Evolutionary conservation across 2,329 filamentous ascomycete genomes (phyloP), one percentile per base, ranked within the genome.

Genomic region (Cladosporium sp.): DNA sequence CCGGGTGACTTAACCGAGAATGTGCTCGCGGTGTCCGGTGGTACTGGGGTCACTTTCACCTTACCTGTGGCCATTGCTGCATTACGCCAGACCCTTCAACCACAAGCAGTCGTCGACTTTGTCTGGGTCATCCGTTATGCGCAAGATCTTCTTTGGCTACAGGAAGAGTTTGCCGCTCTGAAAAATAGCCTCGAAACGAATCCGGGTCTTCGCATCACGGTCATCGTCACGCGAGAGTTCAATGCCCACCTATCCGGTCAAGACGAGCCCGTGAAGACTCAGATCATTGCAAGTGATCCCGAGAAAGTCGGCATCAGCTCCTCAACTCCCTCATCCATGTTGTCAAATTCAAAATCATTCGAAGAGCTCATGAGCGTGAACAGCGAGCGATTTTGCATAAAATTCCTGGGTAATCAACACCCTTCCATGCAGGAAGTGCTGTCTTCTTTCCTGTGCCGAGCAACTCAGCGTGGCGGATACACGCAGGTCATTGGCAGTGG

Each of bases 111-210:
- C 61, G 60, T 85, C 1, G 77, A 83, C 57, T 75, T 87, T 13
- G 69, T 85, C 49, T 87, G 84, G 84, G 77, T 78, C 1, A 71
- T 86, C 29, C 73, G 81, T 13, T 74, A 77, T 35, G 68, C 68
- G 6, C 61, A 65, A 7, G 78, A 86, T 53, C 63, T 79, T 13
- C 68, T 72, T 16, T 87, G 84, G 83, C 69, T 86, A 9, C 65
- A 67, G 19, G 60, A 69, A 5, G 83, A 87, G 61, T 66, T 86
- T 7, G 69, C 74, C 2, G 55, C 71, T 5, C 65, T 85, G 16
- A 58, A 56, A 7, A 67, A 66, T 4, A 67, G 67, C 5, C 64
- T 69, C 1, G 69, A 69, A 3, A 59, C 64, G 2, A 55, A 58
- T 0, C 64, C 71, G 4, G 54, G 53, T 18, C 55, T 85, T 43